Evolutionary conservation across 2,329 filamentous ascomycete genomes (phyloP).

Genomic region (Sporothrix protearum): DNA sequence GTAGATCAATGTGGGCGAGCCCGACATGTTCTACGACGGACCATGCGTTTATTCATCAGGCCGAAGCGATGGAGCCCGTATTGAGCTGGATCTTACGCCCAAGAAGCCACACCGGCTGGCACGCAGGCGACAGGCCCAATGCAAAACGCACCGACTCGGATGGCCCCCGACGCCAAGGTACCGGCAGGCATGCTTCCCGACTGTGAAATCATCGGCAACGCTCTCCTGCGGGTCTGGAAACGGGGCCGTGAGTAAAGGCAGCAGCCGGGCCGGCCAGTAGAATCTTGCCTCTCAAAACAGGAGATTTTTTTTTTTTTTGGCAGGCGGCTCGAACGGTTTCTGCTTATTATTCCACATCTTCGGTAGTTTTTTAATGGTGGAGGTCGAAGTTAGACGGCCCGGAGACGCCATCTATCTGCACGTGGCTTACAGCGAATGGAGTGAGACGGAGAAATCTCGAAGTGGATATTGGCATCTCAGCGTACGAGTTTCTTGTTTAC

Average conservation of each 20-base stretch:
- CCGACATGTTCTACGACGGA: neutral
- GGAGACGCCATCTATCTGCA: neutral
- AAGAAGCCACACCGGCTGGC: conserved; percentile 6
- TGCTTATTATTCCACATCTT: neutral
- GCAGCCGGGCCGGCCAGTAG: neutral
- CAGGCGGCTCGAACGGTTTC: neutral
- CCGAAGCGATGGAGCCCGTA: neutral
- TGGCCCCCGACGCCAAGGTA: neutral
- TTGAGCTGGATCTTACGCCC: neutral
- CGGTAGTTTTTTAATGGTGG: too few relatives aligned
- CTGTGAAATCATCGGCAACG: neutral
- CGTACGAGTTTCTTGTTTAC: neutral
- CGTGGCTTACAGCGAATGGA: neutral
- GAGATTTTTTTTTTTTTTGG: neutral
- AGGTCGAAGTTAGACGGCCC: neutral
- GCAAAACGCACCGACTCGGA: neutral
- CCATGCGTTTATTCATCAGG: neutral
- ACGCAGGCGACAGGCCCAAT: neutral
- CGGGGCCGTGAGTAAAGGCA: neutral
- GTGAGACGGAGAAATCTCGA: neutral
- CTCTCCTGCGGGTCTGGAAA: neutral
- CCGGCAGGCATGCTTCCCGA: neutral
- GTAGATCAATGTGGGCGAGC: conserved; percentile 10
- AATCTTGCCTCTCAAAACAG: neutral
- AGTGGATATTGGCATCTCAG: neutral